Evolutionary conservation across 495 filamentous ascomycete genomes (phyloP), one percentile per base, ranked within the genome.

Genomic region (Zalerion maritima): DNA sequence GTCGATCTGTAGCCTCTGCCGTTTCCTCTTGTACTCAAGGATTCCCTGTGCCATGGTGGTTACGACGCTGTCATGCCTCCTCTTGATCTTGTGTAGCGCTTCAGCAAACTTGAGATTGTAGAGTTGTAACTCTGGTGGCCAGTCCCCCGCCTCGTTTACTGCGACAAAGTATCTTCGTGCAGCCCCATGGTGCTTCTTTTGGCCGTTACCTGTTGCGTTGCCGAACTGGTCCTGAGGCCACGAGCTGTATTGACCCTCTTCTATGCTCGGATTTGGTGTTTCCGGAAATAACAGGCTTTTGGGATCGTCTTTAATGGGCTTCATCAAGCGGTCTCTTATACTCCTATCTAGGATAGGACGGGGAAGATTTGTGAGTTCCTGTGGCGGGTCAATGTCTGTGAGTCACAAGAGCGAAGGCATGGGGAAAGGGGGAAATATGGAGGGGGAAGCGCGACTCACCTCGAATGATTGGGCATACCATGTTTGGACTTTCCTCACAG

Each of bases 381-480:
- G 43, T 28, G 31, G 21, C 35, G 34, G 32, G 31, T 7, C 7
- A 4, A 22, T 18, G 29, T 35, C 11, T 1, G 3, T 44, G 32
- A 45, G 35, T 55, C 35, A 49, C 27, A 33, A 15, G 8, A 28
- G 19, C 20, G 5, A 21, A n/a, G 14, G 23, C 26, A 2, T 9
- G 21, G 31, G 26, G 9, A 3, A 18, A 18, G 13, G 26, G 9
- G 30, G 18, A 29, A 28, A 9, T 21, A 17, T 16, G 23, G n/a
- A 33, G 6, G 8, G 28, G 3, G 18, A 27, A 16, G 11, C 9
- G 28, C 23, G 27, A 45, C 60, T 39, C 70, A 96, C 87, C 74
- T 97, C 87, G 49, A 97, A 96, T 29, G 91, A 96, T 58, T 97
- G 91, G 36, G 89, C 91, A 57, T 97, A 97, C 89, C 89, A 97